Evolutionary conservation across 257 asterid species (phyloP).

Genomic region (Penstemon davidsonii): DNA sequence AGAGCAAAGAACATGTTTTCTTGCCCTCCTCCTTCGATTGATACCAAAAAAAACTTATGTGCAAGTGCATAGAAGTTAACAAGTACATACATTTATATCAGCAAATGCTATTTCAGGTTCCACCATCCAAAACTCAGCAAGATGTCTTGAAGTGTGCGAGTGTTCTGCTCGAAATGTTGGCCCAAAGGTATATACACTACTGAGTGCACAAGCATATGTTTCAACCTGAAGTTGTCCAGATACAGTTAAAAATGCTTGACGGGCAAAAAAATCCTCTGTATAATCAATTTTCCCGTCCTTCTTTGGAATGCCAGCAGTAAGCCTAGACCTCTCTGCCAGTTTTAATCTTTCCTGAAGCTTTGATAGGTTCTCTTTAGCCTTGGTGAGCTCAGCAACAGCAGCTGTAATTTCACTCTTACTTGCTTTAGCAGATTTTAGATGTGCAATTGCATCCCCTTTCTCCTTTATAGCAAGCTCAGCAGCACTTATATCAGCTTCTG

Average conservation of each 20-base stretch:
- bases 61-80: conserved; percentile 14
- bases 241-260: conserved; percentile 94
- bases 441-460: conserved; percentile 74
- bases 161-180: conserved; percentile 96
- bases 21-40: neutral
- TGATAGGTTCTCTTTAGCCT: conserved; percentile 62
- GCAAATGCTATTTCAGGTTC: conserved; percentile 98
- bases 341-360: conserved; percentile 63
- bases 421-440: conserved; percentile 72
- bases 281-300: conserved; percentile 88
- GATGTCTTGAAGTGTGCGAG: conserved; percentile 92
- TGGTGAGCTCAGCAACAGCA: conserved; percentile 70
- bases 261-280: conserved; percentile 75
- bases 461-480: conserved; percentile 66
- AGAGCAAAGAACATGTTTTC: neutral
- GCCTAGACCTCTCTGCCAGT: conserved; percentile 58
- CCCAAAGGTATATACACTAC: conserved; percentile 93
- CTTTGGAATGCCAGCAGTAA: conserved; percentile 67
- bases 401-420: conserved; percentile 53
- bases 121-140: conserved; percentile 99
- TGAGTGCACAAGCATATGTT: conserved; percentile 87
- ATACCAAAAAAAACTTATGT: neutral
- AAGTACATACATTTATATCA: conserved; percentile 62
- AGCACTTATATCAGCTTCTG: conserved; percentile 56
- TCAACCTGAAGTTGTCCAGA: conserved; percentile 98